Conservation (phyloP, 192 early-diverging fungal species). For the Coemansia sp. region DNA sequence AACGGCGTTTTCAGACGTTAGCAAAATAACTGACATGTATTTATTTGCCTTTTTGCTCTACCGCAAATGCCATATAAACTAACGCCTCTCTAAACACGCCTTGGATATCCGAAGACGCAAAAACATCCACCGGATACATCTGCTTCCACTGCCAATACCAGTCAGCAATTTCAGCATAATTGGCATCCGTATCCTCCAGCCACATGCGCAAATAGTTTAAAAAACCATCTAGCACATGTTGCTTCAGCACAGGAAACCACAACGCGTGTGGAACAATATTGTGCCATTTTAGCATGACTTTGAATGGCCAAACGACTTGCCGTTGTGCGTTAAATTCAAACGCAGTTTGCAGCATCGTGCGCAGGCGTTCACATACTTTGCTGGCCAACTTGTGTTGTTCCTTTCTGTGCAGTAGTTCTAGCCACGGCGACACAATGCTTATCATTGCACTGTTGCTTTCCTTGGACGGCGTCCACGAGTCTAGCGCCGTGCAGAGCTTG, state of each 20-base stretch:
- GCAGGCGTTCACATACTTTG: constrained; percentile 22
- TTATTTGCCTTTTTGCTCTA: constrained; percentile 5
- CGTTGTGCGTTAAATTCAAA: constrained; percentile 30
- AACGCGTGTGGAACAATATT: constrained; percentile 19
- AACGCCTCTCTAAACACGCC: constrained; percentile 31
- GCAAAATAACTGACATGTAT: background rate
- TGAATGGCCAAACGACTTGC: constrained; percentile 44
- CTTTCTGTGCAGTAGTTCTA: constrained; percentile 31
- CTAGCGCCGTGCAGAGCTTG: constrained; percentile 45
- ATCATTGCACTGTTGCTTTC: constrained; percentile 27
- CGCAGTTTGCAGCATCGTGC: constrained; percentile 25
- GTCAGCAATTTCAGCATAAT: constrained; percentile 50
- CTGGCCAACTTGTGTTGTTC: constrained; percentile 23
- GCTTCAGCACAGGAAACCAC: constrained; percentile 26
- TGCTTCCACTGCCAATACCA: constrained; percentile 56
- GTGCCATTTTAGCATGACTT: constrained; percentile 35
- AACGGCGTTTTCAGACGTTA: too few relatives aligned
- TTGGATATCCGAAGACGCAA: constrained; percentile 21
- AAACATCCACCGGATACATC: constrained; percentile 30
- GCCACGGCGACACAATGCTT: constrained; percentile 31
- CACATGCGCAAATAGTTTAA: constrained; percentile 32
- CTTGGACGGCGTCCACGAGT: constrained; percentile 32
- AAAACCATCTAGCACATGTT: constrained; percentile 24
- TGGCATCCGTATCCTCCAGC: constrained; percentile 36
- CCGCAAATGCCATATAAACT: constrained; percentile 36